Conservation (phyloP, 352 stramenopile genomes). For the Globisporangium takayamanum region DNA sequence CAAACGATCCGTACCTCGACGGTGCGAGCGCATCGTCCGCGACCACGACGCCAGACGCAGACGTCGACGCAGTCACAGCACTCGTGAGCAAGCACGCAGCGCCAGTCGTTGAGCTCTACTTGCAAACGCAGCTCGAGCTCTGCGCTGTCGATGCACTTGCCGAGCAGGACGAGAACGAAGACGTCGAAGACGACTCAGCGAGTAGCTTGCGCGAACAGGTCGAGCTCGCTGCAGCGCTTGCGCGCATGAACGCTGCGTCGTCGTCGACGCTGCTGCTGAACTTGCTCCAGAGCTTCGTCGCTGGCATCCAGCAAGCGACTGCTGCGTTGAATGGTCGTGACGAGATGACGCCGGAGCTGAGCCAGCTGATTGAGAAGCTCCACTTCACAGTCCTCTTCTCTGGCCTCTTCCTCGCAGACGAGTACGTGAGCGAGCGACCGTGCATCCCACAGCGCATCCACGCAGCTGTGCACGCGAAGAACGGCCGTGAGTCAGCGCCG, state of each 20-base stretch:
- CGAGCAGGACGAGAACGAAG: constrained; percentile 77
- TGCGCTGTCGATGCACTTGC: constrained; percentile 55
- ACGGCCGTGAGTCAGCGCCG: constrained; percentile 13
- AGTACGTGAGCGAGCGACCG: constrained; percentile 69
- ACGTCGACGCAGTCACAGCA: constrained; percentile 28
- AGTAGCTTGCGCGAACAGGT: constrained; percentile 60
- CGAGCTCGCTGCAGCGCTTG: constrained; percentile 61
- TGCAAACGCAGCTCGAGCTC: constrained; percentile 70
- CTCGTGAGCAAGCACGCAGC: constrained; percentile 52
- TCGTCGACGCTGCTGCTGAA: constrained; percentile 48
- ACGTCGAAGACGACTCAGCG: constrained; percentile 74
- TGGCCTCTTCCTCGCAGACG: constrained; percentile 71
- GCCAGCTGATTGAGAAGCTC: constrained; percentile 69
- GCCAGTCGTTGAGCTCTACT: constrained; percentile 65
- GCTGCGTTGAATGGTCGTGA: constrained; percentile 35
- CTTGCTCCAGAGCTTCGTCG: constrained; percentile 55
- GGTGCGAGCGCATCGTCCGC: constrained; percentile 1
- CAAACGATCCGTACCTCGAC: constrained; percentile 52
- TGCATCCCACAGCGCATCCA: constrained; percentile 59
- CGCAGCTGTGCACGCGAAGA: constrained; percentile 19
- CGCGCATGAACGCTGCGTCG: constrained; percentile 51
- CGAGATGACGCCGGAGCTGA: constrained; percentile 48
- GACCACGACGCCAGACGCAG: constrained; percentile 11
- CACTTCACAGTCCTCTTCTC: constrained; percentile 78
- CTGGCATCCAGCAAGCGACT: constrained; percentile 36